phyloP scores from a whole-genome alignment of 2,329 filamentous ascomycete species.

The Stemphylium beticola region DNA sequence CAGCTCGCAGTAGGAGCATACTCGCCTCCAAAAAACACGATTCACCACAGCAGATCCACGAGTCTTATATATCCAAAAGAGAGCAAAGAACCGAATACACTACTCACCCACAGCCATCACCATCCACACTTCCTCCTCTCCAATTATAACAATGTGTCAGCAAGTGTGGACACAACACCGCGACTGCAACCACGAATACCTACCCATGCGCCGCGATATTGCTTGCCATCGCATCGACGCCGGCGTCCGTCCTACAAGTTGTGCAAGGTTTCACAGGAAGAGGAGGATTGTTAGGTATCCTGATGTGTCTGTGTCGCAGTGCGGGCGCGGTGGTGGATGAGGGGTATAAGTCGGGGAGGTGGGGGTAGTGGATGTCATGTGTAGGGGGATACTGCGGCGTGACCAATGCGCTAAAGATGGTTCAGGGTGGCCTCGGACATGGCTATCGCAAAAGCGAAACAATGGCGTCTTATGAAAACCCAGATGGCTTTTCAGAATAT shows the following conservation, averaged over 20 bases:
- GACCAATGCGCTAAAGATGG: no score
- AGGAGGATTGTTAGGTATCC: not conserved
- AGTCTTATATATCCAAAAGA: no score
- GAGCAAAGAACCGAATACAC: not conserved
- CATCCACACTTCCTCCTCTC: not conserved
- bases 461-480: no score
- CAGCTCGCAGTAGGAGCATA: no score
- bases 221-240: slow-evolving; percentile 1
- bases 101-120: not conserved
- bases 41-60: no score
- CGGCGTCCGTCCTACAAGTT: not conserved
- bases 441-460: no score
- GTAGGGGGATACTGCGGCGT: no score
- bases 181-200: slow-evolving; percentile 6
- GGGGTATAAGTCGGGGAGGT: slow-evolving; percentile 1
- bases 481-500: no score
- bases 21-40: no score
- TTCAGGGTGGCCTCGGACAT: no score
- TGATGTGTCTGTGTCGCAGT: slow-evolving; percentile 1
- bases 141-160: not conserved
- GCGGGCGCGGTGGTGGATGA: not conserved
- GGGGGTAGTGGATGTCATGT: no score
- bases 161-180: slow-evolving; percentile 1
- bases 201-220: not conserved
- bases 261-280: not conserved